Evolutionary conservation across 2,329 filamentous ascomycete species (phyloP).

Genomic region (Botrytis tulipae): DNA sequence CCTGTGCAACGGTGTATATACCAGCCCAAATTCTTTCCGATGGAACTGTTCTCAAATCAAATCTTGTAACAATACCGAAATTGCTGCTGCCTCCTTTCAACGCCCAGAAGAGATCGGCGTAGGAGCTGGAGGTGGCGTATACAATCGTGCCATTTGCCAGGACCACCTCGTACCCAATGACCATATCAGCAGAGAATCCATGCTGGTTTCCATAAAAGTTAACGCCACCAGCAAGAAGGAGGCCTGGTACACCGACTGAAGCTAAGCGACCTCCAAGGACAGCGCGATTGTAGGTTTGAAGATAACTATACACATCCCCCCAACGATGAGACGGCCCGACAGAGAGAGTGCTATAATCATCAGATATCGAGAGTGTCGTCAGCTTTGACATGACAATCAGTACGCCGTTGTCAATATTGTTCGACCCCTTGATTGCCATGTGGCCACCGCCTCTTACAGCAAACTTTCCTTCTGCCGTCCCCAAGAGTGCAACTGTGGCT

Average conservation of each 20-base stretch:
- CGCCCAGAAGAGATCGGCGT: slow-evolving; percentile 1
- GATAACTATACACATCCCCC: not conserved
- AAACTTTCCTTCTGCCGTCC: not conserved
- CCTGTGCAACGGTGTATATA: not conserved
- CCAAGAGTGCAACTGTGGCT: not conserved
- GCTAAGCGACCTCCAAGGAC: not conserved
- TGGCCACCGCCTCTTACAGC: not conserved
- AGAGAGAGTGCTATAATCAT: not conserved
- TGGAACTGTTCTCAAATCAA: not conserved
- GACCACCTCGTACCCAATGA: not conserved
- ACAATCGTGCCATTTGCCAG: not conserved
- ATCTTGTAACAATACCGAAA: not conserved
- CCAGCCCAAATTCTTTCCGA: not conserved
- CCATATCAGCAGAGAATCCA: not conserved
- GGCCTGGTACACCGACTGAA: not conserved
- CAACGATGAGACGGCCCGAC: not conserved
- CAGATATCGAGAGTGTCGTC: not conserved
- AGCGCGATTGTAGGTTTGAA: not conserved
- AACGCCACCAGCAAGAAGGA: not conserved
- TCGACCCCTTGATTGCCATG: not conserved
- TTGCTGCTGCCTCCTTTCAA: not conserved
- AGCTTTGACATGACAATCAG: not conserved
- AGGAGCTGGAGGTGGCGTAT: not conserved
- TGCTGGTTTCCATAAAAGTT: not conserved
- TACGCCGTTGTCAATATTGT: not conserved